Percentiles rank a stretch among this genome's conserved stretches.
Conservation (phyloP, 2,329 filamentous ascomycete species). For the Aspergillus viridinutans region DNA sequence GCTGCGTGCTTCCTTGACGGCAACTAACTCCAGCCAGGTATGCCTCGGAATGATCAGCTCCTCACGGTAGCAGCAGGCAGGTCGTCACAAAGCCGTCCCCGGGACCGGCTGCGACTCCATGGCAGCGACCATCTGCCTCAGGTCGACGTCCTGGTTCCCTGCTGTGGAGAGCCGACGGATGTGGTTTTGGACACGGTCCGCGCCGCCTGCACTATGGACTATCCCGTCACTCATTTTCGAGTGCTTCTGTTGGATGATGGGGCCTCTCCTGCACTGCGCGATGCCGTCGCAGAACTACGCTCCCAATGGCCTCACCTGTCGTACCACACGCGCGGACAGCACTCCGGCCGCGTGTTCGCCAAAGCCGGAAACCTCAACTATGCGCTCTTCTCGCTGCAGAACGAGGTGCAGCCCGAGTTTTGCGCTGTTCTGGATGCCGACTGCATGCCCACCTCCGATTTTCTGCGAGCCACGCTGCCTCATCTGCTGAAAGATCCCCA, state of each 20-base stretch:
- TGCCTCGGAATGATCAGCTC: conserved; percentile 21
- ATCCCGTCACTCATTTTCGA: conserved; percentile 50
- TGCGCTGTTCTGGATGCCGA: conserved; percentile 34
- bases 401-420: conserved; percentile 23
- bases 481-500: conserved; percentile 27
- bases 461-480: conserved; percentile 34
- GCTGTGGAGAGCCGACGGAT: conserved; percentile 55
- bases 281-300: conserved; percentile 37
- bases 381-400: conserved; percentile 24
- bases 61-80: conserved; percentile 18
- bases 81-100: conserved; percentile 3
- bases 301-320: conserved; percentile 47
- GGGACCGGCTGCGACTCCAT: conserved; percentile 20
- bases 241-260: conserved; percentile 57
- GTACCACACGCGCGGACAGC: conserved; percentile 51
- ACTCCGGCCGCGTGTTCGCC: conserved; percentile 26
- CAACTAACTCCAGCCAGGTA: conserved; percentile 9
- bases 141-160: conserved; percentile 56
- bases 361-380: conserved; percentile 39
- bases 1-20: no score
- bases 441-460: conserved; percentile 33
- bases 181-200: conserved; percentile 55
- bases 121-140: conserved; percentile 44
- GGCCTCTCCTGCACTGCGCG: conserved; percentile 40
- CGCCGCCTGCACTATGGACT: conserved; percentile 54